Percentiles rank a stretch among this genome's conserved stretches.
These are phyloP conservation scores for Clonostachys byssicola DNA, from an alignment of 2,329 filamentous ascomycete species.

Conservation along the genomic window DNA sequence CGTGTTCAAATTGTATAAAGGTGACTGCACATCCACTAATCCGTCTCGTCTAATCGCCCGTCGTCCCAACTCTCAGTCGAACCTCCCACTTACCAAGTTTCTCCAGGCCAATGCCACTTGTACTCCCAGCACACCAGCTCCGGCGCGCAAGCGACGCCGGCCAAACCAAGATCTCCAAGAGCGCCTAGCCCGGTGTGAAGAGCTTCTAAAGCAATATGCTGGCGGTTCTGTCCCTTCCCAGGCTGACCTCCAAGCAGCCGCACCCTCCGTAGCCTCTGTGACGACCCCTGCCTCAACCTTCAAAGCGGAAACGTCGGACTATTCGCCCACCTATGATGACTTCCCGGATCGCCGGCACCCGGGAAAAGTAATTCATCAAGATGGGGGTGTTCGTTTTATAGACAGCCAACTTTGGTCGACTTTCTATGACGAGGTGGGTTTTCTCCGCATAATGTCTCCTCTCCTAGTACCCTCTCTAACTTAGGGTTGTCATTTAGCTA, in stretches of 20 bases:
- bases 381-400: slow-evolving; percentile 51
- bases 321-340: slow-evolving; percentile 1
- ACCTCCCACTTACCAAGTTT: slow-evolving; percentile 1
- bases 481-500: slow-evolving; percentile 30
- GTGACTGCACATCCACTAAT: slow-evolving; percentile 23
- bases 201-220: slow-evolving; percentile 54
- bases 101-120: slow-evolving; percentile 53
- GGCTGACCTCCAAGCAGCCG: background rate
- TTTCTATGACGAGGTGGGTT: slow-evolving; percentile 51
- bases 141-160: slow-evolving; percentile 52
- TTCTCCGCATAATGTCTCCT: background rate
- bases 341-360: slow-evolving; percentile 15
- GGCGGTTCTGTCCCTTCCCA: slow-evolving; percentile 17
- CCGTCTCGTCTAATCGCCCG: background rate
- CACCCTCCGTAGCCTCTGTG: background rate
- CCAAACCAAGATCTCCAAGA: slow-evolving; percentile 61
- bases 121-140: slow-evolving; percentile 55
- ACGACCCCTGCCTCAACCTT: background rate
- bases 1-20: slow-evolving; percentile 58
- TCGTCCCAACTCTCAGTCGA: too few relatives aligned
- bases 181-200: slow-evolving; percentile 53
- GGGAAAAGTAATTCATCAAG: slow-evolving; percentile 51
- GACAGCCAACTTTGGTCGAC: slow-evolving; percentile 50
- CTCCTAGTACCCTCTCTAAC: slow-evolving; percentile 6
- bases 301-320: background rate